Evolutionary conservation across 2,329 filamentous ascomycete genomes (phyloP), one percentile per base, ranked within the genome.

Genomic region (Fusarium sublunatum): DNA sequence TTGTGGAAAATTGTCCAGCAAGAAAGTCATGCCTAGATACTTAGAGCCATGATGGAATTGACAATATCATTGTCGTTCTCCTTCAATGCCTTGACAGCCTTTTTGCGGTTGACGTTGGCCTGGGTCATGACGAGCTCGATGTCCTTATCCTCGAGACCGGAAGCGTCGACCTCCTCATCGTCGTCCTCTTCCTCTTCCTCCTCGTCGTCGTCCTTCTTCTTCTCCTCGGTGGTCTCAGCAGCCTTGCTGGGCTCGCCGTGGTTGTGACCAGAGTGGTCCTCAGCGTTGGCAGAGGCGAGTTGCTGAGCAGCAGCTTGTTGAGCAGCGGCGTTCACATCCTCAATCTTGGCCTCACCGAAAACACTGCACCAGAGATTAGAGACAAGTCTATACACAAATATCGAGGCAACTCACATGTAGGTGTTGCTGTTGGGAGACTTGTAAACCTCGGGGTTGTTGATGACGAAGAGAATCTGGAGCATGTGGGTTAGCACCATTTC

Each of bases 51-150:
- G 84, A 99, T 99, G 73, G 95, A 97, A 87, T 99, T 99, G 85
- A 99, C 95, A 83, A 99, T 99, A 78, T 99, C 95, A 76, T 98
- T 97, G 83, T 98, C 94, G 78, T 99, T 99, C 85, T 98, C 95
- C 85, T 93, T 93, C 77, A 99, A 86, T 54, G 96, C 95, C 84
- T 98, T 99, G 84, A 99, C 88, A 62, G 95, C 95, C 88, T 98
- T 98, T 84, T 96, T 97, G 80, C 95, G 88, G 73, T 92, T 97
- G 74, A 99, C 96, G 75, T 85, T 95, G 73, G 95, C 95, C 83
- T 99, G 94, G 72, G 91, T 92, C 92, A 98, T 97, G 80, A 99
- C 95, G 58, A 99, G 88, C 82, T 99, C 95, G 75, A 99, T 99
- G 79, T 99, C 96, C 89, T 99, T 99, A 77, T 94, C 91, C 86